Percentiles rank a stretch among this genome's conserved stretches.
These are phyloP conservation scores for Symmetrospora coprosmae DNA, from an alignment of 768 basidiomycete species.

Conservation along the genomic window DNA sequence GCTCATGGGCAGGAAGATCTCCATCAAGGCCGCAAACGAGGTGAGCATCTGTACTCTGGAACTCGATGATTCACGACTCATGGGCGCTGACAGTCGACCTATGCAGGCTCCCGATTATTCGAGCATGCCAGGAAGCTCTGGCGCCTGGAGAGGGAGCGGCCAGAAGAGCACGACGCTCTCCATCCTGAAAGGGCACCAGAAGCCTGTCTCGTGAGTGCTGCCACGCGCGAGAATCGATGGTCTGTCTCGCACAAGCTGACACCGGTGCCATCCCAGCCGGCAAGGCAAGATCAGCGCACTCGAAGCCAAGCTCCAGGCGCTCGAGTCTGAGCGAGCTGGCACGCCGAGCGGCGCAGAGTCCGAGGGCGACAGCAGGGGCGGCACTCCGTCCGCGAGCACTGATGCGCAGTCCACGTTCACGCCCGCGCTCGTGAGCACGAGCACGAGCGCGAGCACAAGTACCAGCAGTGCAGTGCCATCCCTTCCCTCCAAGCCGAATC, in stretches of 20 bases:
- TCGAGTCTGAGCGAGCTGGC: constrained; percentile 14
- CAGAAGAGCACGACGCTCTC: constrained; percentile 72
- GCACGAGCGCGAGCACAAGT: no score
- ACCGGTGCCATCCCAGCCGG: constrained; percentile 46
- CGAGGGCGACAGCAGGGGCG: no score
- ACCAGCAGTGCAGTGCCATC: no score
- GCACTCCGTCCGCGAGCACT: no score
- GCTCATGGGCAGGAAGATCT: constrained; percentile 69
- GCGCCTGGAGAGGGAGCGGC: constrained; percentile 40
- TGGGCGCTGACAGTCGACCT: constrained; percentile 40
- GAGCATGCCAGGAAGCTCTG: not conserved
- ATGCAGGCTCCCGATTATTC: constrained; percentile 22
- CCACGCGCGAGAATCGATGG: not conserved
- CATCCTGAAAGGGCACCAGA: constrained; percentile 57
- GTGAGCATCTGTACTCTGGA: constrained; percentile 36
- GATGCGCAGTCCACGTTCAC: no score
- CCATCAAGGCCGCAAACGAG: constrained; percentile 84
- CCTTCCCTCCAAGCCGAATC: no score
- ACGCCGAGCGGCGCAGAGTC: no score
- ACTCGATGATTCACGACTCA: not conserved
- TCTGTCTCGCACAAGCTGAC: not conserved
- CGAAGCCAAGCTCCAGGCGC: constrained; percentile 67
- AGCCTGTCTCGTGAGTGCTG: constrained; percentile 44
- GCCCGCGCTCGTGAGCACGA: no score
- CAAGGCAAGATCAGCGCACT: constrained; percentile 81